Conservation (phyloP, 202 grass and related monocot species). For the Setaria italica region DNA sequence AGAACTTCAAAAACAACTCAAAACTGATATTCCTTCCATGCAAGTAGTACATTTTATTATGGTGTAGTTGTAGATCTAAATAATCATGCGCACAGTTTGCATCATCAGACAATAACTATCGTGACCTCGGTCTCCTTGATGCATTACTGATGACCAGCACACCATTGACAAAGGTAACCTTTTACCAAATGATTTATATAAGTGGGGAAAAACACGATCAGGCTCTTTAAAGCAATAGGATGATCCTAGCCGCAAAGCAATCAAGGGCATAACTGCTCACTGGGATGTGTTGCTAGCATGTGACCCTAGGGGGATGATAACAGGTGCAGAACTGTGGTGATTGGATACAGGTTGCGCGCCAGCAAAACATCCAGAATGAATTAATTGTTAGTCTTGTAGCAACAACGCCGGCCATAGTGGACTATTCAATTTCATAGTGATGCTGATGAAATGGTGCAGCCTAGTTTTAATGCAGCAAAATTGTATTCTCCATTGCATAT, state of each 20-base stretch:
- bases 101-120: constrained; percentile 36
- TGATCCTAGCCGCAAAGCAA: constrained; percentile 37
- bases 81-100: constrained; percentile 28
- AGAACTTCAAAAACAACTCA: neutral
- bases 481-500: neutral
- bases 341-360: neutral
- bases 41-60: constrained; percentile 42
- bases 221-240: constrained; percentile 16
- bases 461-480: constrained; percentile 4
- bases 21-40: constrained; percentile 15
- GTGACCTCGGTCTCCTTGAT: constrained; percentile 17
- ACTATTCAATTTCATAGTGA: constrained; percentile 8
- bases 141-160: constrained; percentile 8
- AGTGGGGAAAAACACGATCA: neutral
- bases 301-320: constrained; percentile 20
- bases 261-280: constrained; percentile 20
- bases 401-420: constrained; percentile 9
- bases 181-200: constrained; percentile 6
- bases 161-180: constrained; percentile 10
- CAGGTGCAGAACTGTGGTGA: constrained; percentile 22
- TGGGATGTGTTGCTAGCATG: constrained; percentile 17
- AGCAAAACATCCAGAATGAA: constrained; percentile 26
- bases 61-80: constrained; percentile 12
- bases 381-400: constrained; percentile 8
- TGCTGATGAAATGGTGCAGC: neutral